Percentiles rank a stretch among this genome's conserved stretches.
phyloP scores from a whole-genome alignment of 2,329 filamentous ascomycete species.

The Botrytis sinoallii region DNA sequence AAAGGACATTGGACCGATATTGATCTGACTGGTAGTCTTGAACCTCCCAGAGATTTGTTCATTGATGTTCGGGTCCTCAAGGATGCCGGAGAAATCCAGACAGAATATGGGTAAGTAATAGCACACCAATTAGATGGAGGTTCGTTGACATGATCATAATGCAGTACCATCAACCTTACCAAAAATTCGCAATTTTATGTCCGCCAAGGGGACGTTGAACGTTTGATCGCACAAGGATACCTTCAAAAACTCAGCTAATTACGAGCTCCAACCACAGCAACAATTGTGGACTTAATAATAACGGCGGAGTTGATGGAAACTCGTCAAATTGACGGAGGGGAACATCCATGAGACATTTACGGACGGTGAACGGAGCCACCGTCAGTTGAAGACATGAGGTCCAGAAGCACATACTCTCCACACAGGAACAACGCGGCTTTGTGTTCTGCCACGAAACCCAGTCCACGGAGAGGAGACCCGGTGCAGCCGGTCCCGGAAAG shows the following conservation, averaged over 20 bases:
- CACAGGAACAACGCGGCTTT: neutral
- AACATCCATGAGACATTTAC: neutral
- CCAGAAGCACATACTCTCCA: neutral
- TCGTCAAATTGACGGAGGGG: neutral
- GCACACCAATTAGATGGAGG: slow-evolving; percentile 18
- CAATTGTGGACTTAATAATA: neutral
- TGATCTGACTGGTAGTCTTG: slow-evolving; percentile 88
- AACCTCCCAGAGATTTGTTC: slow-evolving; percentile 92
- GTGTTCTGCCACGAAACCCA: slow-evolving; percentile 8
- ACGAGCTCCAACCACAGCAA: neutral
- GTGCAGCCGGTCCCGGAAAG: slow-evolving; percentile 19
- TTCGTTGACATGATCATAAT: slow-evolving; percentile 23
- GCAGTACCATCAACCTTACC: slow-evolving; percentile 86
- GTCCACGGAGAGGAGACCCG: slow-evolving; percentile 4
- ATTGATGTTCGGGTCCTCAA: slow-evolving; percentile 95
- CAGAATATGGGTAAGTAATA: slow-evolving; percentile 83
- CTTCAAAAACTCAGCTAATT: slow-evolving; percentile 80
- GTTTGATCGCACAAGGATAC: slow-evolving; percentile 91
- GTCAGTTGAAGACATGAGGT: neutral
- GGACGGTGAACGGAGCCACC: neutral
- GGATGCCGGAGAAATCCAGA: slow-evolving; percentile 97
- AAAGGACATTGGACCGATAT: slow-evolving; percentile 99
- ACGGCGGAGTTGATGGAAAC: neutral
- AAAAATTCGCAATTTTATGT: slow-evolving; percentile 99
- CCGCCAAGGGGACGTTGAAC: slow-evolving; percentile 90